A percentile compares a stretch with the other conserved stretches of the same genome.
Evolutionary conservation across 2,329 filamentous ascomycete genomes (phyloP).

Genomic region (Fusarium sarcochroum): DNA sequence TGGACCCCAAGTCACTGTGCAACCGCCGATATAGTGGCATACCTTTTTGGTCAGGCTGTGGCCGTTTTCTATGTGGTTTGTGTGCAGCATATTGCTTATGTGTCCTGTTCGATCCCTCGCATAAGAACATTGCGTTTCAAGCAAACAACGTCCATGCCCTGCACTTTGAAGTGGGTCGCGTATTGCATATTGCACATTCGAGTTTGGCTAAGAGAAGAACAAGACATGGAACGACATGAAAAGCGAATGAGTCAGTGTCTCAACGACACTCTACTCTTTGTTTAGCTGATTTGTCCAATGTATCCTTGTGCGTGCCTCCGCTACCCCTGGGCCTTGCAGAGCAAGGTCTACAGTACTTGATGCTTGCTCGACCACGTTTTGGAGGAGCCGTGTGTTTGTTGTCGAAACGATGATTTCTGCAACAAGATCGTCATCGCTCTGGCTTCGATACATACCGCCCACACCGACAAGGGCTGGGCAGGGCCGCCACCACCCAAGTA

Average conservation of each 20-base stretch:
- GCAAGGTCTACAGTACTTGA: slow-evolving; percentile 1
- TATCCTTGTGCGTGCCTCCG: slow-evolving; percentile 2
- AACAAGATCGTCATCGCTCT: slow-evolving; percentile 18
- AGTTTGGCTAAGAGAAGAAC: slow-evolving; percentile 12
- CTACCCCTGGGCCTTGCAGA: neutral
- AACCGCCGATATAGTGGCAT: slow-evolving; percentile 14
- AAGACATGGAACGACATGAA: slow-evolving; percentile 2
- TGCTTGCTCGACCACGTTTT: slow-evolving; percentile 35
- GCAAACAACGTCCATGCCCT: slow-evolving; percentile 19
- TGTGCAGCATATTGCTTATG: slow-evolving; percentile 10
- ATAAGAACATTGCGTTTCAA: slow-evolving; percentile 11
- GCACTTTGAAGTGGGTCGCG: slow-evolving; percentile 13
- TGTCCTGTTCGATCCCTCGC: slow-evolving; percentile 3
- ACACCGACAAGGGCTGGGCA: slow-evolving; percentile 13
- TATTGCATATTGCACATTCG: slow-evolving; percentile 6
- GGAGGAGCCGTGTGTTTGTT: slow-evolving; percentile 25
- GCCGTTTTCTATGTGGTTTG: slow-evolving; percentile 12
- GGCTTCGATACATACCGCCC: slow-evolving; percentile 10
- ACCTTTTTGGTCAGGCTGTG: slow-evolving; percentile 10
- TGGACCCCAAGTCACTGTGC: slow-evolving; percentile 13
- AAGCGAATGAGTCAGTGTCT: neutral
- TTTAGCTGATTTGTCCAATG: neutral
- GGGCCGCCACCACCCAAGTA: slow-evolving; percentile 20
- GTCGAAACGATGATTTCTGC: slow-evolving; percentile 28
- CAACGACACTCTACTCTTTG: neutral